Conservation (phyloP, 2,329 filamentous ascomycete genomes). For the Corniculantispora saksenae region DNA sequence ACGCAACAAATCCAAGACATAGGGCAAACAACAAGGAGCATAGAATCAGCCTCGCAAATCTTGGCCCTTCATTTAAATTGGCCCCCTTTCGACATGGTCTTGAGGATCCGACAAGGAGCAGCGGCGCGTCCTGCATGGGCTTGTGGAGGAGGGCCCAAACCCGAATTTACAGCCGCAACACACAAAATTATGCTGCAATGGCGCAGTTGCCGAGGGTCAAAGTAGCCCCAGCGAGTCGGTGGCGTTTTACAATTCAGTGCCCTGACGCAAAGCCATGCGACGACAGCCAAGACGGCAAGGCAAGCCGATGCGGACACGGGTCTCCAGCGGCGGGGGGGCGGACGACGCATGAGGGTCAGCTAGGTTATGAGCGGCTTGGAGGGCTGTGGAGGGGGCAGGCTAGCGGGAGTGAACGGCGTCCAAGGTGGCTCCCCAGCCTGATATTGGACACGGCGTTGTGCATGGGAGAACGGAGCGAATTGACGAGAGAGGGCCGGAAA, state of each 20-base stretch:
- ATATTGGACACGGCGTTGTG: background rate
- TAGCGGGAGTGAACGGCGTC: background rate
- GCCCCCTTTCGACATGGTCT: background rate
- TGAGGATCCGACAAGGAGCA: background rate
- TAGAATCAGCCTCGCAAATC: slow-evolving; percentile 10
- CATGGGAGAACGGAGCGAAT: background rate
- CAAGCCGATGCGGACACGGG: slow-evolving; percentile 13
- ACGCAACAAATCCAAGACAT: background rate
- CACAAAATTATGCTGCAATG: background rate
- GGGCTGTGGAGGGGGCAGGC: background rate
- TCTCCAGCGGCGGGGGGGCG: background rate
- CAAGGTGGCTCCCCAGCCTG: background rate
- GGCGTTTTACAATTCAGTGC: slow-evolving; percentile 10
- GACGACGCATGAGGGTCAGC: slow-evolving; percentile 2
- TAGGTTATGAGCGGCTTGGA: background rate
- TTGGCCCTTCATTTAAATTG: background rate
- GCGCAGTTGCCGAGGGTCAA: slow-evolving; percentile 17
- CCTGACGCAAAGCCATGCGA: slow-evolving; percentile 9
- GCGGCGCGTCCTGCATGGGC: background rate
- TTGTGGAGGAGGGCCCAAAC: background rate
- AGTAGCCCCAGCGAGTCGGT: slow-evolving; percentile 1
- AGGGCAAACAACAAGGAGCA: background rate
- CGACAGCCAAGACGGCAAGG: slow-evolving; percentile 18
- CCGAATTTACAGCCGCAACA: slow-evolving; percentile 4
- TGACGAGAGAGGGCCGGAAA: too few relatives aligned